Evolutionary conservation across 495 filamentous ascomycete genomes (phyloP), one percentile per base, ranked within the genome.

Genomic region (Talaromyces stipitatus): DNA sequence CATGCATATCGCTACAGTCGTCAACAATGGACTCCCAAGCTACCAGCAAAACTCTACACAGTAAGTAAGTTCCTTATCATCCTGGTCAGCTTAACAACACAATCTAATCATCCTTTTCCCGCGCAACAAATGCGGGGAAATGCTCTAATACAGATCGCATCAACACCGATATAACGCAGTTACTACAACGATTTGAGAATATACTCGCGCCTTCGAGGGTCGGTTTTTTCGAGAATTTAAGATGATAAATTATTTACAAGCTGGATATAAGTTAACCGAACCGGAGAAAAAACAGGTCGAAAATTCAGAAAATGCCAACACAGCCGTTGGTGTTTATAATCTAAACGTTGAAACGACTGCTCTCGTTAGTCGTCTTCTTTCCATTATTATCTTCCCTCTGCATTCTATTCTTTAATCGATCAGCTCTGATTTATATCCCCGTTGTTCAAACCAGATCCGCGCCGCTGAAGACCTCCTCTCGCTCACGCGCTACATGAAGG

Each of bases 401-500:
- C n/a, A 18, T 38, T 16, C 58, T 29, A 22, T 20, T 51, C 2
- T 24, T 38, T 18, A n/a, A n/a, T n/a, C n/a, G n/a, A n/a, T 16
- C 53, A 12, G 10, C 9, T 48, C 20, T 27, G 4, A 56, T 30
- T 10, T 41, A 12, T 23, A 1, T 27, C 48, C 24, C 28, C 48
- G 22, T 26, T 45, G 9, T 18, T 20, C 11, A 27, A 50, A 32
- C 50, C 33, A 87, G 85, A 75, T 87, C 62, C 82, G 82, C 45
- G 78, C 83, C 11, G 81, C 81, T 9, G 87, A 90, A 68, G 85
- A 90, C 52, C 66, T 87, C 20, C 72, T 87, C 33, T 72, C 77
- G 10, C 64, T 90, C 12, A 86, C 80, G 29, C 78, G 86, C 12
- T 70, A 74, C 6, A 71, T 90, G 72, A 87, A 89, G 67, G 87